Base-by-base conservation (phyloP, 1,284 basidiomycete species). In the Coriolopsis trogii region DNA sequence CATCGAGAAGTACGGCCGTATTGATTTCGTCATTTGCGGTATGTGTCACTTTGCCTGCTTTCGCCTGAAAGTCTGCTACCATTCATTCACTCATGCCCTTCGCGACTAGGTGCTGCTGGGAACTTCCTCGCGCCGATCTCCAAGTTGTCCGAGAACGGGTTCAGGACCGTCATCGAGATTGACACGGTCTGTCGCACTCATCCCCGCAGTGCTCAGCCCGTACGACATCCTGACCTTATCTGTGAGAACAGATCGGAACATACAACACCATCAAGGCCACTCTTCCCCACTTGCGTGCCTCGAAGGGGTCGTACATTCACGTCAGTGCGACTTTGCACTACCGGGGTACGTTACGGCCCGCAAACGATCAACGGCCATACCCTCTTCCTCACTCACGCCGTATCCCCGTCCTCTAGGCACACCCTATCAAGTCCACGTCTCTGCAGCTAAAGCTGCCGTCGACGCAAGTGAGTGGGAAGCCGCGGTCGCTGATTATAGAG, bases 11-110 rank as follows among this genome's bases (percentile, higher is more conserved):
- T 96, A 91, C 67, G 95, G 95, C 1, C 77, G 80, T 56, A 94
- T 99, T 60, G 95, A 99, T 74, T 96, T 92, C 70, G 95, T 98
- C 49, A 92, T 98, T 50, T 94, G 93, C 65, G 94, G 95, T 86
- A 67, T 39, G 77, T 66, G 33, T 30, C 18, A 13, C 10, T 9
- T 23, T 20, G 31, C 21, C n/a, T 18, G 21, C 30, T 33, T 44
- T 20, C n/a, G 21, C 28, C 7, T 8, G 9, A 4, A 31, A 34
- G 37, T 23, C 51, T 54, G 36, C 50, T 50, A 25, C 8, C 44
- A n/a, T 34, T 28, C 33, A 34, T 31, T 15, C 31, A 23, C 12
- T 28, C 34, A 13, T 40, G 23, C n/a, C 40, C 29, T 46, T 37
- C 28, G 41, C 33, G 25, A 2, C 13, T 64, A 93, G 91, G 90